Evolutionary conservation across 495 filamentous ascomycete genomes (phyloP).

Genomic region (Staphylotrichum tortipilum): DNA sequence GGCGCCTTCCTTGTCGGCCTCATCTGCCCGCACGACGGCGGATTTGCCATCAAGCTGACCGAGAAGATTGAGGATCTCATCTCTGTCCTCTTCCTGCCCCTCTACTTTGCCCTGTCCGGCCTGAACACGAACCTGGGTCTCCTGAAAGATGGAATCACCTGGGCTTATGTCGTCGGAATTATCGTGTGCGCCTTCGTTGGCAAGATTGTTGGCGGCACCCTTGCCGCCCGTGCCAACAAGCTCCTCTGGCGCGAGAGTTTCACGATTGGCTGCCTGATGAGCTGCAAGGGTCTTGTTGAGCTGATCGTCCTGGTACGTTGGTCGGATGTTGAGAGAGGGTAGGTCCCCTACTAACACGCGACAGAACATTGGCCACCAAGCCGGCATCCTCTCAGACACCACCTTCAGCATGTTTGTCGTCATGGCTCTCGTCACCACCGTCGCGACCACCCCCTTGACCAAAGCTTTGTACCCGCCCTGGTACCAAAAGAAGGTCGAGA

Average conservation of each 20-base stretch:
- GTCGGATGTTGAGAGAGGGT: neutral
- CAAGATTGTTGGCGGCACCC: constrained; percentile 77
- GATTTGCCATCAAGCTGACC: constrained; percentile 88
- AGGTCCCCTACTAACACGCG: constrained; percentile 18
- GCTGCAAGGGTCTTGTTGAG: constrained; percentile 93
- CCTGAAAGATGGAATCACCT: constrained; percentile 71
- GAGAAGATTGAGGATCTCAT: constrained; percentile 97
- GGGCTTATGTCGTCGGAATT: constrained; percentile 87
- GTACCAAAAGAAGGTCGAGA: constrained; percentile 85
- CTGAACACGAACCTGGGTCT: constrained; percentile 83
- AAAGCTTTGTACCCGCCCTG: constrained; percentile 69
- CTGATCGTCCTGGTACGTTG: constrained; percentile 79
- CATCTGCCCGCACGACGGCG: constrained; percentile 89
- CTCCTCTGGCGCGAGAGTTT: constrained; percentile 90
- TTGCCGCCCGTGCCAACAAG: constrained; percentile 69
- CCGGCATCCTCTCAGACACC: constrained; percentile 71
- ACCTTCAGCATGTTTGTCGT: constrained; percentile 99
- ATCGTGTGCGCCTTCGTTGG: constrained; percentile 74
- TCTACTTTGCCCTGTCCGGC: constrained; percentile 93
- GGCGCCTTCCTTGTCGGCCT: constrained; percentile 80
- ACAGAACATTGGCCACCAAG: constrained; percentile 91
- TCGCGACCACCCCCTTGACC: constrained; percentile 80
- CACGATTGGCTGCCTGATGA: constrained; percentile 89
- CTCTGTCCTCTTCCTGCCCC: constrained; percentile 76
- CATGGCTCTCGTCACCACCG: constrained; percentile 89